Conservation (phyloP, 257 asterid species). For the Sherardia arvensis region DNA sequence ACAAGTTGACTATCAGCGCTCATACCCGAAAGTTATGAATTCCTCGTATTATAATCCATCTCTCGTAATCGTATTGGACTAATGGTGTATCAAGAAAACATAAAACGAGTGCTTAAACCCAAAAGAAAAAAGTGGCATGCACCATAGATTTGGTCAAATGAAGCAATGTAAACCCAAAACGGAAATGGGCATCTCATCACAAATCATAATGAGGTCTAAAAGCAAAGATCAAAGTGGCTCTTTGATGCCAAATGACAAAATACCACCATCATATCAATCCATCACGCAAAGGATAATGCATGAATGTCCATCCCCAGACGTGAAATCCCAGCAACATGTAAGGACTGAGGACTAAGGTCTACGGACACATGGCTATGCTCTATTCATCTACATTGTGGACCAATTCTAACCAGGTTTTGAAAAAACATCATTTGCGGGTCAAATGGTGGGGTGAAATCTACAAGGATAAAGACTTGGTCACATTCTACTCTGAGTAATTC, state of each 20-base stretch:
- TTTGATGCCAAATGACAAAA: conserved; percentile 1
- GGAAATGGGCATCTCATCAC: background rate
- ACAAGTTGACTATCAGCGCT: too few species aligned
- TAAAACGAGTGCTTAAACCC: too few species aligned
- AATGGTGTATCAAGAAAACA: too few species aligned
- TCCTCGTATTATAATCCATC: too few species aligned
- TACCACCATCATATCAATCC: conserved; percentile 3
- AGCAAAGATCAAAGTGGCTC: conserved; percentile 4
- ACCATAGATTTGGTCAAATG: background rate
- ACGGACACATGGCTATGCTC: background rate
- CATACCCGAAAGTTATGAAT: too few species aligned
- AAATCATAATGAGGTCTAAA: background rate
- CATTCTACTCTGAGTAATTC: too few species aligned
- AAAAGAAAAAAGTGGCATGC: background rate
- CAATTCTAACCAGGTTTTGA: conserved; percentile 1
- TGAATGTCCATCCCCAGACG: conserved; percentile 1
- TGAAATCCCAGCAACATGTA: conserved; percentile 12
- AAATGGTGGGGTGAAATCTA: background rate
- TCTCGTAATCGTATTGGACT: too few species aligned
- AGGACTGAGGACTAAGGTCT: background rate
- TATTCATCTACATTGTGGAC: background rate
- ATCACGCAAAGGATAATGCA: conserved; percentile 3
- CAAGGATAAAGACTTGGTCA: background rate
- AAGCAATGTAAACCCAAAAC: background rate
- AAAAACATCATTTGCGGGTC: background rate